Conservation (phyloP, 805 yeast species). For the Geotrichum ghanense region DNA sequence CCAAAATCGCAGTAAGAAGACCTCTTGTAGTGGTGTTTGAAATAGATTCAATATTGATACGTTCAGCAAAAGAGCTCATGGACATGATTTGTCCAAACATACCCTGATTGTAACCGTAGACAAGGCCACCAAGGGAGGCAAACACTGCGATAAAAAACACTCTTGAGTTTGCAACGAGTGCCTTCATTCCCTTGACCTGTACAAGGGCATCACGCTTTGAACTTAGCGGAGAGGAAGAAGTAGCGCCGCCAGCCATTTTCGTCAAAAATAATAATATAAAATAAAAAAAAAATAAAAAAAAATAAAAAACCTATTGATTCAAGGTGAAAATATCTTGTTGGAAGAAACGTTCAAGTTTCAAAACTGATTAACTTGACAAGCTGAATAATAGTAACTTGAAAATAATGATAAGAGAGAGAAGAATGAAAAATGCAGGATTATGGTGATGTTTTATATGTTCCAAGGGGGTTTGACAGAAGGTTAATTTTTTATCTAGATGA, state of each 20-base stretch:
- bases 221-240: neutral
- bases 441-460: too few species aligned
- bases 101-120: constrained; percentile 19
- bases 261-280: neutral
- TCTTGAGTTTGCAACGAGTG: constrained; percentile 13
- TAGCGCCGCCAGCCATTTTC: neutral
- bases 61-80: constrained; percentile 12
- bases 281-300: neutral
- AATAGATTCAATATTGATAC: constrained; percentile 12
- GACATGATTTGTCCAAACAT: constrained; percentile 16
- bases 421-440: too few species aligned
- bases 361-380: too few species aligned
- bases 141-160: constrained; percentile 15
- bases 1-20: constrained; percentile 12
- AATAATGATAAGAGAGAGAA: too few species aligned
- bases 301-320: neutral
- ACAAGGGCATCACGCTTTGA: constrained; percentile 3
- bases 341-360: too few species aligned
- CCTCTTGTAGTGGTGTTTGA: constrained; percentile 13
- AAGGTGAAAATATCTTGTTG: too few species aligned
- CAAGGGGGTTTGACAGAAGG: too few species aligned
- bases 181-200: constrained; percentile 4
- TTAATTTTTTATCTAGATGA: too few species aligned
- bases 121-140: constrained; percentile 16
- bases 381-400: too few species aligned